Percentiles rank a stretch among this genome's conserved stretches.
phyloP scores from a whole-genome alignment of 495 filamentous ascomycete species.

The Podospora anserina region DNA sequence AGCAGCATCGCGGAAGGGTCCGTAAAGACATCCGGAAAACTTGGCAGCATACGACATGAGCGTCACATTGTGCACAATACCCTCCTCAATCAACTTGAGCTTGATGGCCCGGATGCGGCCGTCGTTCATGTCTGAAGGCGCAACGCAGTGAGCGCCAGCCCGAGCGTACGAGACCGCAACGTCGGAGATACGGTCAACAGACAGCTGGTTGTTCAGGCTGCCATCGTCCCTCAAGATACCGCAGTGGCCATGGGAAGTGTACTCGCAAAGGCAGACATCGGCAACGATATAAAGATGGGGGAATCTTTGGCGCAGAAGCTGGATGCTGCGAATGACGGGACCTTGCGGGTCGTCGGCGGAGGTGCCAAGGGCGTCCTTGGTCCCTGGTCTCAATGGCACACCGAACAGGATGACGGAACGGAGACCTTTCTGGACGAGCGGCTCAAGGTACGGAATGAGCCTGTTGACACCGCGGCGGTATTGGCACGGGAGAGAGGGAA shows the following conservation, averaged over 20 bases:
- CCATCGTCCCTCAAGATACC: constrained; percentile 91
- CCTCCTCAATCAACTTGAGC: constrained; percentile 87
- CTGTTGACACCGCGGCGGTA: constrained; percentile 83
- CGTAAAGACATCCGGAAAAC: constrained; percentile 94
- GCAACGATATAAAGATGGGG: constrained; percentile 84
- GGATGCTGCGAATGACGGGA: constrained; percentile 83
- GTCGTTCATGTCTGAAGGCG: constrained; percentile 98
- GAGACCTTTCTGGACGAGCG: constrained; percentile 83
- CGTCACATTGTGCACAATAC: constrained; percentile 81
- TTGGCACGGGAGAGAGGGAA: constrained; percentile 87
- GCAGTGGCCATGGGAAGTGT: constrained; percentile 98
- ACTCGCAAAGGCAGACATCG: constrained; percentile 97
- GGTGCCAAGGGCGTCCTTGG: constrained; percentile 91
- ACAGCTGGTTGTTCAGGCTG: constrained; percentile 83
- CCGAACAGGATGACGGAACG: constrained; percentile 93
- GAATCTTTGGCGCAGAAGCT: constrained; percentile 74
- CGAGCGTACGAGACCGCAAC: constrained; percentile 89
- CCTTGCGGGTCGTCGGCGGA: constrained; percentile 88
- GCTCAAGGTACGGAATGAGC: constrained; percentile 75
- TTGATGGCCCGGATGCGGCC: constrained; percentile 95
- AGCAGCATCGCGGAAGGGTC: constrained; percentile 94
- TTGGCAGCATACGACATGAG: constrained; percentile 98
- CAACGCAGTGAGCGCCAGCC: constrained; percentile 94
- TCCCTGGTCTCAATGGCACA: constrained; percentile 72
- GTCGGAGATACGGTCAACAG: constrained; percentile 88